Evolutionary conservation across 805 yeast genomes (phyloP), one percentile per base, ranked within the genome.

Genomic region (Yamadazyma takamatsuzukensis): DNA sequence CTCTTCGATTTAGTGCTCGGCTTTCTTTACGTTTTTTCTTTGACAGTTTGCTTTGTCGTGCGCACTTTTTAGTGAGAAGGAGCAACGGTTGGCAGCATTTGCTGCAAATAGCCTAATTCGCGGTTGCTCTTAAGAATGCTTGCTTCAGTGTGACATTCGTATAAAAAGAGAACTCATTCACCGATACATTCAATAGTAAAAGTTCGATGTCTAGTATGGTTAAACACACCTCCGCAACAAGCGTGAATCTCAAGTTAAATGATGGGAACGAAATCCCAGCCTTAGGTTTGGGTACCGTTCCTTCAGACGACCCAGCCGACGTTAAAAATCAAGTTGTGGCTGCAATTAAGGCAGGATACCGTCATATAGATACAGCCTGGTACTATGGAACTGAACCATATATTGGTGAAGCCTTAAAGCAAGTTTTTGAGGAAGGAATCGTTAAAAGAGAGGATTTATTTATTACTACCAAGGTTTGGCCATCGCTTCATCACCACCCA

Each of bases 201-300:
- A n/a, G n/a, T n/a, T n/a, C n/a, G n/a, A n/a, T n/a, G n/a, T n/a
- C n/a, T n/a, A n/a, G n/a, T n/a, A 34, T 34, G 33, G 24, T 26
- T 5, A 21, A 25, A 5, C 18, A 34, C 21, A 37, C 40, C 28
- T 45, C 44, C 19, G 61, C 65, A 6, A 68, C 72, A 2, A 64
- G 59, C 27, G 54, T 67, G 18, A 45, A 50, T 16, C 66, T 74
- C 42, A 62, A 60, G 6, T 64, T 83, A 24, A 74, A 74, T 56
- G 72, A 77, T 45, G 87, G 87, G 13, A 54, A 60, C 27, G 50
- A 47, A 19, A 74, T 83, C 36, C 90, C 90, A 4, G 80, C 80
- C 2, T 51, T 82, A 24, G 89, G 85, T 0, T 63, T 83, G 22
- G 93, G 93, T 9, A 61, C 66, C 12, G 60, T 58, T 2, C 54